These are phyloP conservation scores for Neurospora intermedia DNA, from an alignment of 495 filamentous ascomycete genomes.

Conservation along the genomic window DNA sequence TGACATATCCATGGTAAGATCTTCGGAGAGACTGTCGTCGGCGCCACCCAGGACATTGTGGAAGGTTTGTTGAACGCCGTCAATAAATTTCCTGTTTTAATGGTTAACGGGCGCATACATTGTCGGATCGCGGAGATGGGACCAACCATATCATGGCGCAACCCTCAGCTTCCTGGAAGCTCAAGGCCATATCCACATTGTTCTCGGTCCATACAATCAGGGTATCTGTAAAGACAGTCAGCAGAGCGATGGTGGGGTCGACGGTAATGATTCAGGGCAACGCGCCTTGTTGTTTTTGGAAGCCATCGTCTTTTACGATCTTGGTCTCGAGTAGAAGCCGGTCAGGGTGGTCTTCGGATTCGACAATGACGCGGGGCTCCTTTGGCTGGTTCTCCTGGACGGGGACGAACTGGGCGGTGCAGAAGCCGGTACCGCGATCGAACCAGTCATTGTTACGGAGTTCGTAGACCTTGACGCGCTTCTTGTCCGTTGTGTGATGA, in stretches of 20 bases:
- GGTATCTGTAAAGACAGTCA: slow-evolving; percentile 55
- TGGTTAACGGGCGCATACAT: slow-evolving; percentile 7
- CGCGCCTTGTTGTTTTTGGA: slow-evolving; percentile 96
- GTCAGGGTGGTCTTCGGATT: slow-evolving; percentile 83
- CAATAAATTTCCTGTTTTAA: slow-evolving; percentile 74
- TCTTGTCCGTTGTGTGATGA: slow-evolving; percentile 76
- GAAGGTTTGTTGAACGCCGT: slow-evolving; percentile 59
- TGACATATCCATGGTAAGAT: slow-evolving; percentile 53
- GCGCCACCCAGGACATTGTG: slow-evolving; percentile 34
- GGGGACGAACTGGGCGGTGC: slow-evolving; percentile 62
- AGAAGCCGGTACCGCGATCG: slow-evolving; percentile 94
- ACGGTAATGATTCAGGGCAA: background rate
- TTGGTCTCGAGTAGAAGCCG: slow-evolving; percentile 78
- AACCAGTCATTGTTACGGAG: slow-evolving; percentile 98
- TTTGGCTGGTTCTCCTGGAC: slow-evolving; percentile 43
- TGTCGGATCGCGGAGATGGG: slow-evolving; percentile 8
- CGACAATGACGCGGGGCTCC: slow-evolving; percentile 79
- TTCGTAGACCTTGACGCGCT: slow-evolving; percentile 98
- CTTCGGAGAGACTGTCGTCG: slow-evolving; percentile 87
- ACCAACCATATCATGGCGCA: slow-evolving; percentile 81
- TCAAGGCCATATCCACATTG: slow-evolving; percentile 92
- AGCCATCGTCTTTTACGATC: slow-evolving; percentile 89
- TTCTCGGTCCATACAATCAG: slow-evolving; percentile 97
- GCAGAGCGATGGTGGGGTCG: background rate
- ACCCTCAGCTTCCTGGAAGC: slow-evolving; percentile 95